Percentiles rank a stretch among this genome's conserved stretches.
Conservation (phyloP, 2,329 filamentous ascomycete species). For the Bimuria novae-zelandiae region DNA sequence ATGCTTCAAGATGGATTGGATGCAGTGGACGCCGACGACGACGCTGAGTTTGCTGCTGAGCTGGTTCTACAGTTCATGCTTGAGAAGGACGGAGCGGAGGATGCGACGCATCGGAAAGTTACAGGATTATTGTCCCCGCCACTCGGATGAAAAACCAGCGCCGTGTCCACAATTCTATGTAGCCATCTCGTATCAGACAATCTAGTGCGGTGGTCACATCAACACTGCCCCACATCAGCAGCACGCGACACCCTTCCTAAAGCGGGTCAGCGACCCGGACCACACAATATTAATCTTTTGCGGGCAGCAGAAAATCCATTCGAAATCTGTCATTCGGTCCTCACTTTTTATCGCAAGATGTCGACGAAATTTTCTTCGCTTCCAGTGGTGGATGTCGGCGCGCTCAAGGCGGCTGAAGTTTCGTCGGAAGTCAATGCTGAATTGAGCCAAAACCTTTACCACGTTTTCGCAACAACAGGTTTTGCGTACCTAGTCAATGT, state of each 20-base stretch:
- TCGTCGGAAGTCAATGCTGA: constrained; percentile 28
- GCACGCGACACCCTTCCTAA: constrained; percentile 16
- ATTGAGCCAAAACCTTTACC: constrained; percentile 47
- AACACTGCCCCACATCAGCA: constrained; percentile 6
- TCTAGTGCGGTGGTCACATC: too few relatives aligned
- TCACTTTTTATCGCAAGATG: constrained; percentile 38
- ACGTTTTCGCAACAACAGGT: constrained; percentile 52
- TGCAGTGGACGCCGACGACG: constrained; percentile 31
- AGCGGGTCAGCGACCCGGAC: constrained; percentile 8
- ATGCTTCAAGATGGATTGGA: constrained; percentile 25
- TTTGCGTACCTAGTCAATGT: constrained; percentile 54
- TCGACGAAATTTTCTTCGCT: constrained; percentile 50
- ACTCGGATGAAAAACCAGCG: constrained; percentile 1
- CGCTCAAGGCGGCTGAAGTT: constrained; percentile 34
- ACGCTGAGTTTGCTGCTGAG: constrained; percentile 35
- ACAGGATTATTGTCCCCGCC: constrained; percentile 29
- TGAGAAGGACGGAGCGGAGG: constrained; percentile 12
- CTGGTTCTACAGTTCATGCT: constrained; percentile 41
- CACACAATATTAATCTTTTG: background rate
- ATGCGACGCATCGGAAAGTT: constrained; percentile 7
- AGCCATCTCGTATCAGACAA: background rate
- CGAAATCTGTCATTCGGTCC: background rate
- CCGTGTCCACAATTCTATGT: background rate
- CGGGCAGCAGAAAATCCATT: background rate
- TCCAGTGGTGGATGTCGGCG: constrained; percentile 49